Percentiles rank a stretch among this genome's conserved stretches.
These are phyloP conservation scores for Hsuehochloa calcarea DNA, from an alignment of 176 grass and related monocot species.

Conservation along the genomic window DNA sequence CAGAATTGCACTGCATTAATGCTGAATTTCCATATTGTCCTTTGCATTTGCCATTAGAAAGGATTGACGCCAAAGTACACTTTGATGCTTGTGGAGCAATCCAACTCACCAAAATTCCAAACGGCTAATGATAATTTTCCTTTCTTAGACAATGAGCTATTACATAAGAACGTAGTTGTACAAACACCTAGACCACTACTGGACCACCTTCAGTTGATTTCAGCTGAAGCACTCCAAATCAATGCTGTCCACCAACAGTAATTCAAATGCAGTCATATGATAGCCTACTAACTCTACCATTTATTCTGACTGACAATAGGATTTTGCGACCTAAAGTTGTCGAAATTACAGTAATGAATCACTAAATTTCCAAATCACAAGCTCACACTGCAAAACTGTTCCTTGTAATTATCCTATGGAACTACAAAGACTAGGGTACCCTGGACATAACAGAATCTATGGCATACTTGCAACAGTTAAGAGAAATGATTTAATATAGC, in stretches of 20 bases:
- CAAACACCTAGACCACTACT: neutral
- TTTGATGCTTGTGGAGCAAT: neutral
- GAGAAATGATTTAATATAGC: neutral
- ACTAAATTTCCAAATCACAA: neutral
- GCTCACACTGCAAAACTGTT: neutral
- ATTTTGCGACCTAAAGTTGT: neutral
- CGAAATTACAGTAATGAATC: neutral
- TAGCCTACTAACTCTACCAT: neutral
- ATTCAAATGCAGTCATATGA: neutral
- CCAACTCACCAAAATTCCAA: neutral
- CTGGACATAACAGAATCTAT: neutral
- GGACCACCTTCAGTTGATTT: neutral
- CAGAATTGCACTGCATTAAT: neutral
- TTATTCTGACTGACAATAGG: neutral
- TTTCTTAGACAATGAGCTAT: no score
- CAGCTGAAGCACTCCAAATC: neutral
- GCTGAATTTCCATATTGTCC: neutral
- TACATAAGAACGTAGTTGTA: neutral
- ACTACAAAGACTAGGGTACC: neutral
- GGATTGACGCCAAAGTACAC: neutral
- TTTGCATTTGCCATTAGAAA: neutral
- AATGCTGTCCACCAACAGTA: neutral
- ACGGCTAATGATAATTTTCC: no score
- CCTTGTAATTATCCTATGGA: neutral
- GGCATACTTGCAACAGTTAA: neutral